Conservation (phyloP, 2,329 filamentous ascomycete genomes). For the Penicillium sp. region DNA sequence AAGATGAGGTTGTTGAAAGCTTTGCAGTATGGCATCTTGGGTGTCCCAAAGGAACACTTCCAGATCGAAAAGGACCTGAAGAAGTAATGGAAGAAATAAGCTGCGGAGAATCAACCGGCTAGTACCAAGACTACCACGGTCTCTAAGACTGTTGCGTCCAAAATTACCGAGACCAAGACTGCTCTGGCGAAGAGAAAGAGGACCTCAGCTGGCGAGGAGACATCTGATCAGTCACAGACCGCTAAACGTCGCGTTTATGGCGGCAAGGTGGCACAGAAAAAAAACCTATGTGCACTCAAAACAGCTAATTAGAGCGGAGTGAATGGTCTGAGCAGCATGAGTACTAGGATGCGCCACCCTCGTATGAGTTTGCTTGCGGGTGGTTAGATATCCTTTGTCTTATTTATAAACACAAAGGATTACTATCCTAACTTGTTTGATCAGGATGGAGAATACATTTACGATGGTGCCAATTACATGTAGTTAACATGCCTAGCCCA, state of each 20-base stretch:
- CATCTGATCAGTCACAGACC: not conserved
- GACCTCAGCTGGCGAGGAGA: not conserved
- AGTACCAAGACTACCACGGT: not conserved
- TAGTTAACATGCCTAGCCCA: no score
- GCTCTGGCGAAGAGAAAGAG: not conserved
- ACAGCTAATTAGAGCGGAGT: not conserved
- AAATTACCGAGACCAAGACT: not conserved
- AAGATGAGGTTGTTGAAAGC: slow-evolving; percentile 61
- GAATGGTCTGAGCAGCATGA: not conserved
- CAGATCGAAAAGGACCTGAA: slow-evolving; percentile 57
- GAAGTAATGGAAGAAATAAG: slow-evolving; percentile 56
- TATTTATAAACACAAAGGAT: not conserved
- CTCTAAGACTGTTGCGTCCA: not conserved
- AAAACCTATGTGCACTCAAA: not conserved
- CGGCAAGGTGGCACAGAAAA: not conserved
- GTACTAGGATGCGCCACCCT: not conserved
- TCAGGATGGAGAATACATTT: not conserved
- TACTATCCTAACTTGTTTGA: not conserved
- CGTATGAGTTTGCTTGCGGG: not conserved
- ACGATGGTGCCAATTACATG: no score
- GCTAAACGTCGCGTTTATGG: not conserved
- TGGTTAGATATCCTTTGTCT: not conserved
- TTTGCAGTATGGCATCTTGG: slow-evolving; percentile 49
- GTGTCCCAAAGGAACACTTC: slow-evolving; percentile 50
- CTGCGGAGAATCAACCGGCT: slow-evolving; percentile 28